Evolutionary conservation across 2,329 filamentous ascomycete genomes (phyloP), one percentile per base, ranked within the genome.

Genomic region (Fusarium sp.): DNA sequence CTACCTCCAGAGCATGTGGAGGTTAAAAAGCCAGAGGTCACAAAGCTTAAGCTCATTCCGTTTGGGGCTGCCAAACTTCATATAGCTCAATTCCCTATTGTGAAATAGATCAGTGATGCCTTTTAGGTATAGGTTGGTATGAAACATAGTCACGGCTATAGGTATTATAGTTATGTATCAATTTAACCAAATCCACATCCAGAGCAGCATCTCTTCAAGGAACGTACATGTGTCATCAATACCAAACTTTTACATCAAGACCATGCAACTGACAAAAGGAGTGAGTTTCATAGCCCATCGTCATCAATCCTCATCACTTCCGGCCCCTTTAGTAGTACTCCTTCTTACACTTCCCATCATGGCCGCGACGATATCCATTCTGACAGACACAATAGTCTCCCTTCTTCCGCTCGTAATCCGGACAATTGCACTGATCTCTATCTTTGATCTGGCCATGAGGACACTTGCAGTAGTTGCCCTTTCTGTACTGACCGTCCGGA

Each of bases 321-420:
- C 25, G 13, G 16, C 27, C 27, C 11, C 52, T 20, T 56, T 6
- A 56, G 20, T 56, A 35, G 29, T 56, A 20, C 14, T 35, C 52
- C 52, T 56, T 56, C 52, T 56, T 56, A 20, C 52, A 56, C 52
- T 56, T 56, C 29, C 52, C 31, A 33, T 56, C 52, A 56, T 56
- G 29, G n/a, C 52, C 52, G 10, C 52, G 52, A 56, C 14, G 52
- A 56, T 56, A 56, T 8, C 52, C 52, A n/a, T 56, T 56, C 29
- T 33, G 29, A 29, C 52, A 56, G n/a, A 56, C 52, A 56, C 52
- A 56, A 16, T 35, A 11, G 52, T 35, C 52, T 35, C 52, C 52
- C 29, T 33, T 35, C 52, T 56, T 56, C 9, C 16, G 10, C 52
- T 56, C 52, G 20, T 56, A 35, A 16, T 35, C 52, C 29, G 29